Percentiles rank a stretch among this genome's conserved stretches.
Conservation (phyloP, 106 monocot species). For the Dendrobium officinale region DNA sequence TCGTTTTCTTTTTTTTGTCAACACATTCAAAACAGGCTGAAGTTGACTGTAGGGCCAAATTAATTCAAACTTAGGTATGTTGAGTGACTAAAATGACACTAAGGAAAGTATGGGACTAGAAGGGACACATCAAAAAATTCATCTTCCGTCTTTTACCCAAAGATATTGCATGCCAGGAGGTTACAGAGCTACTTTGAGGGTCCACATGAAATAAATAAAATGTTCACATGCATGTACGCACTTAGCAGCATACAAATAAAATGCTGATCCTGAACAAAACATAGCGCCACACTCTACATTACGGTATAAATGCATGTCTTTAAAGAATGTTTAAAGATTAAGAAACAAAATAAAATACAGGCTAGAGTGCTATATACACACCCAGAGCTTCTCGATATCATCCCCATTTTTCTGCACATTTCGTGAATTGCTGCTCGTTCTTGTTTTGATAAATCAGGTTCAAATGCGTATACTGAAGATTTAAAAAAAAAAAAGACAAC, state of each 20-base stretch:
- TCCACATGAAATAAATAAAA: too few relatives aligned
- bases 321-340: background rate
- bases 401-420: constrained; percentile 74
- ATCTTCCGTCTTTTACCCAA: background rate
- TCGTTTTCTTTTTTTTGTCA: too few relatives aligned
- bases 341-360: background rate
- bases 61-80: too few relatives aligned
- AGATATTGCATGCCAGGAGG: background rate
- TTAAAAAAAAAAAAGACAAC: background rate
- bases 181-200: background rate
- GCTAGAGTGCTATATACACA: constrained; percentile 18
- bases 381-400: constrained; percentile 82
- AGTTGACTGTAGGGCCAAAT: too few relatives aligned
- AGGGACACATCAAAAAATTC: background rate
- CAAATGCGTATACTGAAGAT: constrained; percentile 60
- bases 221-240: background rate
- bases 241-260: background rate
- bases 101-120: too few relatives aligned
- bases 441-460: constrained; percentile 55
- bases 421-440: constrained; percentile 65
- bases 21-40: too few relatives aligned
- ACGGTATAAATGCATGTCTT: background rate
- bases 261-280: background rate
- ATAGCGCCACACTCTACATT: background rate
- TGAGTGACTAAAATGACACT: too few relatives aligned